Evolutionary conservation across 176 grass and related monocot genomes (phyloP).

Genomic region (Puya raimondii): DNA sequence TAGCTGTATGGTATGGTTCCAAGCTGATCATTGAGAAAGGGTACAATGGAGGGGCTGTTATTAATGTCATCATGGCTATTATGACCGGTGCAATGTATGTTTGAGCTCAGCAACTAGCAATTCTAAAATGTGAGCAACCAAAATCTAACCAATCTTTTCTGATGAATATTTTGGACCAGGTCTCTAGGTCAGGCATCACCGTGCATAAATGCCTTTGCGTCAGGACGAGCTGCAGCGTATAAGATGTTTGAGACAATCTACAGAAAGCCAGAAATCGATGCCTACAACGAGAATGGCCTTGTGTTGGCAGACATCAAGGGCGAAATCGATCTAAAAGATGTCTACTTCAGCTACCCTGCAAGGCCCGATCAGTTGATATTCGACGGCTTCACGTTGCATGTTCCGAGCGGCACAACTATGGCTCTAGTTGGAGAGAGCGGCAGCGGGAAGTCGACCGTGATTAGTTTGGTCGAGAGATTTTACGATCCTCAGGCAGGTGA

Average conservation of each 20-base stretch:
- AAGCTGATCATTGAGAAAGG: slow-evolving; percentile 67
- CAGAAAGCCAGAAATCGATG: slow-evolving; percentile 48
- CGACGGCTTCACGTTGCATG: slow-evolving; percentile 48
- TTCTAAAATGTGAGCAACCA: too few relatives aligned
- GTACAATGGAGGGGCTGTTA: slow-evolving; percentile 56
- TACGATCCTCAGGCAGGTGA: slow-evolving; percentile 68
- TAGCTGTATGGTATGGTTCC: slow-evolving; percentile 67
- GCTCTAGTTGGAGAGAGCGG: slow-evolving; percentile 74
- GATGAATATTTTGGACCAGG: slow-evolving; percentile 20
- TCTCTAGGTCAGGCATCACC: slow-evolving; percentile 64
- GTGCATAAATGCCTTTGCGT: slow-evolving; percentile 57
- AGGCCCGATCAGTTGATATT: slow-evolving; percentile 61
- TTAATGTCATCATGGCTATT: slow-evolving; percentile 68
- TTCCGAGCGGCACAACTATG: slow-evolving; percentile 54
- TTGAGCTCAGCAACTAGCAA: slow-evolving; percentile 10
- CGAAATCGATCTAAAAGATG: slow-evolving; percentile 48
- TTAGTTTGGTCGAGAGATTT: slow-evolving; percentile 68
- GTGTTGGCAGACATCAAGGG: slow-evolving; percentile 48
- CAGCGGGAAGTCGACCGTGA: slow-evolving; percentile 68
- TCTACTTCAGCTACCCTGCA: slow-evolving; percentile 60
- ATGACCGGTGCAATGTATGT: slow-evolving; percentile 77
- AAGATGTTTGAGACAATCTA: slow-evolving; percentile 79
- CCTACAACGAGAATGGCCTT: slow-evolving; percentile 31
- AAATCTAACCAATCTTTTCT: not conserved
- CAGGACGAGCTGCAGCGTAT: slow-evolving; percentile 54